These are phyloP conservation scores for Globisporangium sylvaticum DNA, from an alignment of 352 stramenopile species.

Conservation along the genomic window DNA sequence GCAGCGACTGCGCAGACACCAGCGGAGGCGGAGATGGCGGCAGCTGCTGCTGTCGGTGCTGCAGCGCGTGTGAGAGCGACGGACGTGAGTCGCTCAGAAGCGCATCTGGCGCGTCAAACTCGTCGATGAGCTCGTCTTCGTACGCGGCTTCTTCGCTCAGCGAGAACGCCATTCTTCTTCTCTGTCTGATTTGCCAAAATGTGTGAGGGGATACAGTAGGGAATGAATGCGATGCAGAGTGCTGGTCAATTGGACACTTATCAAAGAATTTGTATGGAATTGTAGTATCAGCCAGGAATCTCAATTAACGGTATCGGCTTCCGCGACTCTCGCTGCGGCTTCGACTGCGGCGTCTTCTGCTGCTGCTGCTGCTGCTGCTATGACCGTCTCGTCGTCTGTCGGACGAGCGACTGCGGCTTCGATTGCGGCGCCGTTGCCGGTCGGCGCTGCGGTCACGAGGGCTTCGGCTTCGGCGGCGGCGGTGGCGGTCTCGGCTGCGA, in stretches of 20 bases:
- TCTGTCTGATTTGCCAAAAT: background rate
- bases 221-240: background rate
- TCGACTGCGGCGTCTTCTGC: conserved; percentile 2
- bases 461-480: conserved; percentile 15
- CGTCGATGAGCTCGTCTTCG: conserved; percentile 61
- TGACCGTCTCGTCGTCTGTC: background rate
- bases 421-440: background rate
- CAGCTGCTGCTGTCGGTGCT: background rate
- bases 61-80: no score
- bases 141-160: conserved; percentile 24
- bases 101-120: conserved; percentile 37
- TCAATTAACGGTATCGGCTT: conserved; percentile 16
- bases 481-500: conserved; percentile 15
- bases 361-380: no score
- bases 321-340: conserved; percentile 12
- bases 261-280: background rate
- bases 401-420: conserved; percentile 20
- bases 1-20: conserved; percentile 6
- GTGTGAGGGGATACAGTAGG: background rate
- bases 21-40: background rate
- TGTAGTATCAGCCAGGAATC: background rate
- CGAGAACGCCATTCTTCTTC: background rate
- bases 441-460: conserved; percentile 14
- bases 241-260: background rate
- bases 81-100: background rate